phyloP scores from a whole-genome alignment of 179 eudicot species.

The Sideroxylon spinosum region DNA sequence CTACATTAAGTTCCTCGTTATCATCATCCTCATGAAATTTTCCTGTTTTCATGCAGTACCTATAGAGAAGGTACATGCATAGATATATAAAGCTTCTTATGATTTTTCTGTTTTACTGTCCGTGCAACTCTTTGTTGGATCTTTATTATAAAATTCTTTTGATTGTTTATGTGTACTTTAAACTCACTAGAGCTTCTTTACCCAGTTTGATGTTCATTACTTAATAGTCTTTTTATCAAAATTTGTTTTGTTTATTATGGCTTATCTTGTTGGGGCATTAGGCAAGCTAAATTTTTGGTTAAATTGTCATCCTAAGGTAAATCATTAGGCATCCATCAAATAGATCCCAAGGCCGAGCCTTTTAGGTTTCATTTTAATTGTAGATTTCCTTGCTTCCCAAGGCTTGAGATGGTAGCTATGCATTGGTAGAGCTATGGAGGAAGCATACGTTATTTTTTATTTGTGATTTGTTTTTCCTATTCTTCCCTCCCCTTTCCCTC shows the following conservation, averaged over 20 bases:
- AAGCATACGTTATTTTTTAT: no score
- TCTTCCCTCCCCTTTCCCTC: no score
- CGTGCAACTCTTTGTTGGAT: background rate
- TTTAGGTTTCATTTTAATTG: no score
- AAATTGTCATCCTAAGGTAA: no score
- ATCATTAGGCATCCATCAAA: no score
- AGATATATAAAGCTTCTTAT: background rate
- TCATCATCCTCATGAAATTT: conserved; percentile 24
- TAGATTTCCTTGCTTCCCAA: no score
- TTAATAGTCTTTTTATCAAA: background rate
- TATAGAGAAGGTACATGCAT: conserved; percentile 18
- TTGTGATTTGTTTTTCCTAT: no score
- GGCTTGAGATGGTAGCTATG: no score
- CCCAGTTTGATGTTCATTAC: background rate
- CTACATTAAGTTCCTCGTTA: conserved; percentile 31
- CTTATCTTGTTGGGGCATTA: no score
- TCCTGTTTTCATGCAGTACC: conserved; percentile 21
- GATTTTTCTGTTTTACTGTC: background rate
- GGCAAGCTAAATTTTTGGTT: no score
- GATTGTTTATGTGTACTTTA: background rate
- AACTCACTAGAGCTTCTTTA: background rate
- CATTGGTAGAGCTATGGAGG: no score
- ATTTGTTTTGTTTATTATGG: background rate
- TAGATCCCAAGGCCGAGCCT: no score
- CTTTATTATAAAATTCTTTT: background rate